A percentile compares a stretch with the other conserved stretches of the same genome.
These are phyloP conservation scores for Marvania coccoides DNA, from an alignment of 139 green algal genomes.

Conservation along the genomic window DNA sequence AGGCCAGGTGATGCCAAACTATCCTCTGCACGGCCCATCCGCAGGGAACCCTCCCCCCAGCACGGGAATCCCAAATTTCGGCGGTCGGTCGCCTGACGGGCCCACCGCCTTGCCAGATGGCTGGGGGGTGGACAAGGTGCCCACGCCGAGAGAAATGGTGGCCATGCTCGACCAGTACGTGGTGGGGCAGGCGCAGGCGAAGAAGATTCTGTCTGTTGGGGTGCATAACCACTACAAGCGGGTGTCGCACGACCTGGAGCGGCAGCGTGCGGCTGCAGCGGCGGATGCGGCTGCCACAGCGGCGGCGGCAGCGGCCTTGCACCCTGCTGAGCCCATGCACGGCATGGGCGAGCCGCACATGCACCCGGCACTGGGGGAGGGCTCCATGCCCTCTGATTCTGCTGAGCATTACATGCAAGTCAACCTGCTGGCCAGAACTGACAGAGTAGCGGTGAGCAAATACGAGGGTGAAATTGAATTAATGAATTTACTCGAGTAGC, in stretches of 20 bases:
- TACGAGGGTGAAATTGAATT: too few species aligned
- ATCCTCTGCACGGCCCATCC: too few species aligned
- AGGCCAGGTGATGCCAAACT: too few species aligned
- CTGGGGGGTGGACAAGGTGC: slow-evolving; percentile 34
- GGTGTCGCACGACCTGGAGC: slow-evolving; percentile 35
- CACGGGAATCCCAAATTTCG: slow-evolving; percentile 33
- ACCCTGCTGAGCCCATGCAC: neutral
- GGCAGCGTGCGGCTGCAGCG: slow-evolving; percentile 4
- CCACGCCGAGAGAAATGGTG: slow-evolving; percentile 64
- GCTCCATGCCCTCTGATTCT: neutral
- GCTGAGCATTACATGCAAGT: slow-evolving; percentile 2
- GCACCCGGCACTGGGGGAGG: too few species aligned
- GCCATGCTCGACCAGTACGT: slow-evolving; percentile 64
- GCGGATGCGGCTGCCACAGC: neutral
- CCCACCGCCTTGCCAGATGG: neutral
- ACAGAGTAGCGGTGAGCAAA: neutral
- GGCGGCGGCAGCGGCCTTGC: neutral
- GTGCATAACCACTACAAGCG: slow-evolving; percentile 90
- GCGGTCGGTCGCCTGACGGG: slow-evolving; percentile 16
- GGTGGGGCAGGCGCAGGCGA: slow-evolving; percentile 65
- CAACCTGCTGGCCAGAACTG: neutral
- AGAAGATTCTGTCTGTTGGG: slow-evolving; percentile 73
- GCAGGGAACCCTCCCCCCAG: too few species aligned
- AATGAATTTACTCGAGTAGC: too few species aligned
- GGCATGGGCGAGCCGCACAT: too few species aligned